Evolutionary conservation across 164 flowering plant species (phyloP).

Genomic region (Saururus chinensis): DNA sequence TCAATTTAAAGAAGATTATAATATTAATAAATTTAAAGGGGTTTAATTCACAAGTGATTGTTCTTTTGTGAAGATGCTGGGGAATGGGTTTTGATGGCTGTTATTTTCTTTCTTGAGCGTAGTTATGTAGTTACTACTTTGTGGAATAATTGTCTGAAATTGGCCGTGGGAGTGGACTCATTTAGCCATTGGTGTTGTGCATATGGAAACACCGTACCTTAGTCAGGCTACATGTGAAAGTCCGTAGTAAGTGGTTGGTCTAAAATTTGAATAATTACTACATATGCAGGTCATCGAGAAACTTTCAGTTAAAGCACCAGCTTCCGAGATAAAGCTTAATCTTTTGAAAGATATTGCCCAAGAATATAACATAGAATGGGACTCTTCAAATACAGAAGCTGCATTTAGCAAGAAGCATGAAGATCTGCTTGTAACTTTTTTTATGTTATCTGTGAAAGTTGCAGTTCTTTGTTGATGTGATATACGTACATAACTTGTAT

Average conservation of each 20-base stretch:
- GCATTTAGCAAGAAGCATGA: conserved; percentile 73
- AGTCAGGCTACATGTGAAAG: background rate
- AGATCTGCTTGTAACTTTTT: conserved; percentile 64
- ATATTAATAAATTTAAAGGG: too few species aligned
- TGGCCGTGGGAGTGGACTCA: too few species aligned
- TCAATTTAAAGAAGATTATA: too few species aligned
- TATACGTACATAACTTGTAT: background rate
- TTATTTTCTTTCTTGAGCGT: too few species aligned
- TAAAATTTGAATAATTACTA: background rate
- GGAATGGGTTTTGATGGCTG: too few species aligned
- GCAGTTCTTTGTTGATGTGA: background rate
- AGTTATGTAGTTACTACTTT: too few species aligned
- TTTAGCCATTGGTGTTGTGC: too few species aligned
- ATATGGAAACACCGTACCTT: too few species aligned
- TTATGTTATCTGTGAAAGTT: conserved; percentile 1
- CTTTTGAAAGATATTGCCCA: conserved; percentile 65
- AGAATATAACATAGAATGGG: conserved; percentile 69
- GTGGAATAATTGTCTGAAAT: too few species aligned
- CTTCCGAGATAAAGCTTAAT: conserved; percentile 49
- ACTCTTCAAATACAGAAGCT: conserved; percentile 66
- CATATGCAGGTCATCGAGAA: conserved; percentile 74
- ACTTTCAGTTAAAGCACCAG: conserved; percentile 74
- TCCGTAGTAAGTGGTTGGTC: too few species aligned
- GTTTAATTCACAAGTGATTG: too few species aligned
- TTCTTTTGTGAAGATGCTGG: too few species aligned